These are phyloP conservation scores for Theileria sp. DNA, from an alignment of 169 alveolate genomes.

Conservation along the genomic window DNA sequence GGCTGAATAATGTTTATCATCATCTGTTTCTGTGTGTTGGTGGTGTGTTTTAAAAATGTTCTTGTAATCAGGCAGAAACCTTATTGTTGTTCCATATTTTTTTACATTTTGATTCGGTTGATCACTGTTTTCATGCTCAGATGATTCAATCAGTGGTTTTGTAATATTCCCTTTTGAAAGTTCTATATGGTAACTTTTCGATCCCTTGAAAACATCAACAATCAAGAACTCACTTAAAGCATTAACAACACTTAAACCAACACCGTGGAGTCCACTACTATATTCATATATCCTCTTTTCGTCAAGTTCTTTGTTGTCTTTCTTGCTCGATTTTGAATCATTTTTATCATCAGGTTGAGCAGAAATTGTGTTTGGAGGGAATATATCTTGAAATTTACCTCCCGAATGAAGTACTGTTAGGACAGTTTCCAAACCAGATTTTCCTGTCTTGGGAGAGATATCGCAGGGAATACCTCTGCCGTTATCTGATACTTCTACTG, in stretches of 20 bases:
- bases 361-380: not conserved
- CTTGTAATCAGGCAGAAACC: slow-evolving; percentile 62
- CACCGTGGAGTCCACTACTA: slow-evolving; percentile 84
- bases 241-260: slow-evolving; percentile 80
- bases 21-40: slow-evolving; percentile 20
- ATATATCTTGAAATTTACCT: slow-evolving; percentile 75
- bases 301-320: slow-evolving; percentile 20
- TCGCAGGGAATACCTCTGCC: slow-evolving; percentile 84
- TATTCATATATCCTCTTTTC: slow-evolving; percentile 62
- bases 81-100: slow-evolving; percentile 45
- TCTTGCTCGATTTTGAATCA: slow-evolving; percentile 16
- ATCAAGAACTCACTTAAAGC: slow-evolving; percentile 73
- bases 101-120: not conserved
- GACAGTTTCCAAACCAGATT: slow-evolving; percentile 79
- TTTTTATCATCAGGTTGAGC: slow-evolving; percentile 25
- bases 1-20: not conserved
- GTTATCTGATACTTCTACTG: slow-evolving; percentile 70
- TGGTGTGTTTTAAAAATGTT: slow-evolving; percentile 50
- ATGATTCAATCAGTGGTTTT: slow-evolving; percentile 37
- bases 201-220: slow-evolving; percentile 73
- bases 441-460: slow-evolving; percentile 66
- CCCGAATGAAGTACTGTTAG: slow-evolving; percentile 82
- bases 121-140: slow-evolving; percentile 22
- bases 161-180: slow-evolving; percentile 68
- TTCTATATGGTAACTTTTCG: slow-evolving; percentile 64